phyloP scores from a whole-genome alignment of 2,329 filamentous ascomycete genomes.

The Fusarium sp. region DNA sequence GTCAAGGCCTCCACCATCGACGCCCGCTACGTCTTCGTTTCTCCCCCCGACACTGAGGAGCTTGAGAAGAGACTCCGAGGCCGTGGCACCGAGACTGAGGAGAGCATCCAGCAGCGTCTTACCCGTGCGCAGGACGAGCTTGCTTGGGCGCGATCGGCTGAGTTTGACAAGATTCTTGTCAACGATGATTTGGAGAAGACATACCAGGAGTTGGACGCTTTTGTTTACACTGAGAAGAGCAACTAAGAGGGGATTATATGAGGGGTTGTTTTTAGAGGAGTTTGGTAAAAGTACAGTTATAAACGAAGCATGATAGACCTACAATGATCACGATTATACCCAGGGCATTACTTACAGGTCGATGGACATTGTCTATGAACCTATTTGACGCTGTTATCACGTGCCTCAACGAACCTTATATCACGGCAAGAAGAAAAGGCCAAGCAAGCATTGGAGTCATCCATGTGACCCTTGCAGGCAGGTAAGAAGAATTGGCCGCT shows the following conservation, averaged over 20 bases:
- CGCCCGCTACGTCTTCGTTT: conserved; percentile 86
- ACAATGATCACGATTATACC: conserved; percentile 32
- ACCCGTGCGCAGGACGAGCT: conserved; percentile 79
- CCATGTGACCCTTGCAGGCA: not conserved
- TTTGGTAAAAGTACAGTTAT: conserved; percentile 19
- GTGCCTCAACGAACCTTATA: accelerated
- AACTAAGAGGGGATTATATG: not conserved
- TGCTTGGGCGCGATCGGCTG: conserved; percentile 75
- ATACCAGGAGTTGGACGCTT: conserved; percentile 65
- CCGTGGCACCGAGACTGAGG: conserved; percentile 81
- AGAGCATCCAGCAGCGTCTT: conserved; percentile 75
- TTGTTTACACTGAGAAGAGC: conserved; percentile 53
- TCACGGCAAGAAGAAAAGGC: not conserved
- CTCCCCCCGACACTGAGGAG: conserved; percentile 79
- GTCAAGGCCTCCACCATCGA: conserved; percentile 81
- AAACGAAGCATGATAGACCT: conserved; percentile 34
- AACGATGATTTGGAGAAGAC: conserved; percentile 62
- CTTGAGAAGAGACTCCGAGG: conserved; percentile 81
- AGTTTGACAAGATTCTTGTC: conserved; percentile 56
- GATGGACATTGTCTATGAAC: not conserved
- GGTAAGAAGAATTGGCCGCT: not conserved
- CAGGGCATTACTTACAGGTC: not conserved
- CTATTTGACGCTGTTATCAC: not conserved
- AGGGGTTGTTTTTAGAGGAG: not conserved
- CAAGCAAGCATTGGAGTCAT: not conserved